Conservation (phyloP, 2,329 filamentous ascomycete genomes). For the Talaromyces amestolkiae region DNA sequence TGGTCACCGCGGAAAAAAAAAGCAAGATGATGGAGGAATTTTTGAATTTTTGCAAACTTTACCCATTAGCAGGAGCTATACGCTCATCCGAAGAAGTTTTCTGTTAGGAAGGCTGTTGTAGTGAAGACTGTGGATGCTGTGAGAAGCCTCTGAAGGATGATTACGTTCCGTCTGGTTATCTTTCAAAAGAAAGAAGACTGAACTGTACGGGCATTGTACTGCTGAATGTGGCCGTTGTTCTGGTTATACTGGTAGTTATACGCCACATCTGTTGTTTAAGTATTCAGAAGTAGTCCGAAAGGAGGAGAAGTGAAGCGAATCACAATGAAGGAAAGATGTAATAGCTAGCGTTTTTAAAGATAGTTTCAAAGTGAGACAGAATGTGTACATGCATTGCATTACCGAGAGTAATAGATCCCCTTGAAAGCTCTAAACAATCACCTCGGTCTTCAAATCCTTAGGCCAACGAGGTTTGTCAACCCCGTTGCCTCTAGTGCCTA, state of each 20-base stretch:
- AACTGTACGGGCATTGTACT: neutral
- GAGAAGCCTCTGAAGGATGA: slow-evolving; percentile 10
- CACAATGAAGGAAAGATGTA: no score
- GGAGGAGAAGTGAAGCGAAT: no score
- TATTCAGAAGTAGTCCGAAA: neutral
- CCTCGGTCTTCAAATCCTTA: slow-evolving; percentile 28
- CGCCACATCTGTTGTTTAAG: slow-evolving; percentile 1
- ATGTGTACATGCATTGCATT: neutral
- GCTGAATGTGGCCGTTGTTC: slow-evolving; percentile 7
- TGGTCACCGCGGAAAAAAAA: no score
- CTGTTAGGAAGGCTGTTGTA: neutral
- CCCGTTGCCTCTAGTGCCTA: slow-evolving; percentile 53
- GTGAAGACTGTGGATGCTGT: slow-evolving; percentile 14
- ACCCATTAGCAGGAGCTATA: slow-evolving; percentile 10
- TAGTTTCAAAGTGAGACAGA: neutral
- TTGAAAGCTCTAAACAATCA: slow-evolving; percentile 2
- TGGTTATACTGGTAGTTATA: neutral
- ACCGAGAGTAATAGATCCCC: neutral
- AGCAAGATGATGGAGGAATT: slow-evolving; percentile 11
- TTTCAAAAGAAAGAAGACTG: neutral
- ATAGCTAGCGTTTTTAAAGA: neutral
- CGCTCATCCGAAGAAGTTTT: neutral
- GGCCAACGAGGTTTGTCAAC: slow-evolving; percentile 52
- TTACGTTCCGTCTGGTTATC: neutral
- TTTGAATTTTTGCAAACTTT: slow-evolving; percentile 11